Conservation (phyloP, 345 rosid genomes). For the Cardamine resedifolia region DNA sequence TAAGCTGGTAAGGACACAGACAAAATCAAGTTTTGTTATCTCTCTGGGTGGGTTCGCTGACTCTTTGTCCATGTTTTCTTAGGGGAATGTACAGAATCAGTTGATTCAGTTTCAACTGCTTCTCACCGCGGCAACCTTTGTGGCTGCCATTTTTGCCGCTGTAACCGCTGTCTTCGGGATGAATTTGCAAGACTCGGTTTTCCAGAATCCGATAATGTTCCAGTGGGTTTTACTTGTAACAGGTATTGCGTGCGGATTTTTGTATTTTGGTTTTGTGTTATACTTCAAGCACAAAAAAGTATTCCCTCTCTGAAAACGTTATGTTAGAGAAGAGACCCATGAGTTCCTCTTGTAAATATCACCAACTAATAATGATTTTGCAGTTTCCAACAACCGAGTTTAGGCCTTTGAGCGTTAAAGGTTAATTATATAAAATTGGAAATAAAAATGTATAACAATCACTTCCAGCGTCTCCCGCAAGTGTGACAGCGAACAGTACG, state of each 20-base stretch:
- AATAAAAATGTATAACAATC: too few species aligned
- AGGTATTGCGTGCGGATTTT: constrained; percentile 50
- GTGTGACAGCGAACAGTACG: too few species aligned
- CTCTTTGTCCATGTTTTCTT: constrained; percentile 20
- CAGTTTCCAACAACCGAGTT: neutral
- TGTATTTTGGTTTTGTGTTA: constrained; percentile 62
- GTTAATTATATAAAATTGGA: too few species aligned
- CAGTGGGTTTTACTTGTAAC: constrained; percentile 73
- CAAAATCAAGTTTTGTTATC: neutral
- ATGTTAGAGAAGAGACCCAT: neutral
- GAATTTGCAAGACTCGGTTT: constrained; percentile 71
- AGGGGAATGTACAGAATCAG: constrained; percentile 96
- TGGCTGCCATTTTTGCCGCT: constrained; percentile 78
- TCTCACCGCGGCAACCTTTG: constrained; percentile 91
- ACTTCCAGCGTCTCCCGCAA: too few species aligned
- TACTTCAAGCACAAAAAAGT: constrained; percentile 85
- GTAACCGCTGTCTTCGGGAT: constrained; percentile 89
- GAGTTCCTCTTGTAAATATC: constrained; percentile 14
- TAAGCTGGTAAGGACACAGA: constrained; percentile 59
- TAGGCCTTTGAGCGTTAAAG: too few species aligned
- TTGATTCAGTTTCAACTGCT: constrained; percentile 93
- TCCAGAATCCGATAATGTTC: constrained; percentile 62
- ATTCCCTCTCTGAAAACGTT: constrained; percentile 55
- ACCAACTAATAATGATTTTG: constrained; percentile 2
- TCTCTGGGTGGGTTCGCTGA: neutral